Evolutionary conservation across 371 early-diverging fungal species (phyloP).

Genomic region (Parasitella parasitica): DNA sequence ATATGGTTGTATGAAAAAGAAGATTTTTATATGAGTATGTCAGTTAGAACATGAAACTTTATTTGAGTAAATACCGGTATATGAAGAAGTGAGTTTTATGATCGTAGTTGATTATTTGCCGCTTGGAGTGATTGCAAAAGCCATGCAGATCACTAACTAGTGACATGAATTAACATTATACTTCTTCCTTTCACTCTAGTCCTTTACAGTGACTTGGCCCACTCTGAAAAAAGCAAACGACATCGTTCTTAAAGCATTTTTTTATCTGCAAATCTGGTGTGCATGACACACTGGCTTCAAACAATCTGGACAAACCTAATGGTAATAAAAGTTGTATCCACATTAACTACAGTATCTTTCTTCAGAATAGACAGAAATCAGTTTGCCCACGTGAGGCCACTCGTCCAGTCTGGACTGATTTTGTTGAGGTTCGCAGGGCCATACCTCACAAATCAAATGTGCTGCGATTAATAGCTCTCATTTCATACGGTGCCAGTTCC

Average conservation of each 20-base stretch:
- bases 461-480: background rate
- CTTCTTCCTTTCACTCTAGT: too few relatives aligned
- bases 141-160: too few relatives aligned
- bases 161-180: too few relatives aligned
- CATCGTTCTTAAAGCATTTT: background rate
- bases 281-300: background rate
- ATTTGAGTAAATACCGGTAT: too few relatives aligned
- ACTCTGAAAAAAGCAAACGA: too few relatives aligned
- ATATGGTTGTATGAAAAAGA: too few relatives aligned
- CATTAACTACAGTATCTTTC: background rate
- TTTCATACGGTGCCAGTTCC: too few relatives aligned
- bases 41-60: background rate
- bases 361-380: background rate
- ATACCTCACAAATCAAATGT: background rate
- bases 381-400: background rate
- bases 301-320: background rate
- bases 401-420: background rate
- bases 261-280: background rate
- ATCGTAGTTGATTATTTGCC: too few relatives aligned
- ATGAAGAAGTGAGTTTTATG: too few relatives aligned
- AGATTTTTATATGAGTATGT: background rate
- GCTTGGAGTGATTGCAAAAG: too few relatives aligned
- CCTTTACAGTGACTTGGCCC: too few relatives aligned
- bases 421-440: background rate
- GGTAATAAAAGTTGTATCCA: background rate